phyloP scores from a whole-genome alignment of 495 filamentous ascomycete species.

The Tuber indicum region DNA sequence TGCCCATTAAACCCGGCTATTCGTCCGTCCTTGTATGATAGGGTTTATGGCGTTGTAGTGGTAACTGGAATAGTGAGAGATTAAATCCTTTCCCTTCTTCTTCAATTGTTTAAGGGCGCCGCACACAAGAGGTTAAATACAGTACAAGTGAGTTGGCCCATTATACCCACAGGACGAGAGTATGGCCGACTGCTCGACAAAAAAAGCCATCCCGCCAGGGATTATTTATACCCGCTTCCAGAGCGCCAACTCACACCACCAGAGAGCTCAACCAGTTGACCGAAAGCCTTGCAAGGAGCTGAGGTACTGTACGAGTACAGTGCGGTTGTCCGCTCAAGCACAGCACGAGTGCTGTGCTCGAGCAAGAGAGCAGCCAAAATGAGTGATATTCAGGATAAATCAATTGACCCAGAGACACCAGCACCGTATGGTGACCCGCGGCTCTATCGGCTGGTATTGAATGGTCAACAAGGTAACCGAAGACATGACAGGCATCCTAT shows the following conservation, averaged over 20 bases:
- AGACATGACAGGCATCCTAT: not conserved
- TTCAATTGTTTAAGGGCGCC: not conserved
- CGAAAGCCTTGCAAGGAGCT: not conserved
- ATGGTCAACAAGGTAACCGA: not conserved
- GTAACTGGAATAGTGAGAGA: not conserved
- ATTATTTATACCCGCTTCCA: not conserved
- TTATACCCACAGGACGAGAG: not conserved
- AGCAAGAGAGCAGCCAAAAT: not conserved
- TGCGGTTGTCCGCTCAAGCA: not conserved
- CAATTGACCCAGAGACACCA: not conserved
- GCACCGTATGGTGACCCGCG: not conserved
- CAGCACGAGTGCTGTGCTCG: not conserved
- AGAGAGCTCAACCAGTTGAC: not conserved
- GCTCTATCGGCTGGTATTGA: not conserved
- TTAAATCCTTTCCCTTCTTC: not conserved
- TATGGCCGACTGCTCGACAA: not conserved
- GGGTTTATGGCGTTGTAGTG: not conserved
- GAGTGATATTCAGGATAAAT: slow-evolving; percentile 1
- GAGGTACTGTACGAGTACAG: not conserved
- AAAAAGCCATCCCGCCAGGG: not conserved
- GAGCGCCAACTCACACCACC: slow-evolving; percentile 4
- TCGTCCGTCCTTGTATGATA: not conserved
- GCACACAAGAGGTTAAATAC: not conserved
- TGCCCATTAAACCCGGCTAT: not conserved
- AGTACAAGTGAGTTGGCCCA: not conserved